A percentile compares a stretch with the other conserved stretches of the same genome.
These are phyloP conservation scores for Inga leiocalycina DNA, from an alignment of 306 rosid species.

Conservation along the genomic window DNA sequence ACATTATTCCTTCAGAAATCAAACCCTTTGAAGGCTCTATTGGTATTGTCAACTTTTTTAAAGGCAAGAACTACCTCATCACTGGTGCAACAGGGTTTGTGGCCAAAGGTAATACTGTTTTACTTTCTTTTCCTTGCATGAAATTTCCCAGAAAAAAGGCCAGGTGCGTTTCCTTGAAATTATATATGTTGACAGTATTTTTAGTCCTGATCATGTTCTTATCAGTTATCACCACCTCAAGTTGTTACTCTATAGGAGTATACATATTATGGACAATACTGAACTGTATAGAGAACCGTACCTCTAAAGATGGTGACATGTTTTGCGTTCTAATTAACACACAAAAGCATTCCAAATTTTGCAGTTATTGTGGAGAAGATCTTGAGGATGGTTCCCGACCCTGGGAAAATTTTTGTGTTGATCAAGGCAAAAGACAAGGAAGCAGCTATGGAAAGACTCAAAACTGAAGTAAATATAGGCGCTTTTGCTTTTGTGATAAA, in stretches of 20 bases:
- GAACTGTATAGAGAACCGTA: too few relatives aligned
- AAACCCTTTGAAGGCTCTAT: slow-evolving; percentile 24
- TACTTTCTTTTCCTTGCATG: background rate
- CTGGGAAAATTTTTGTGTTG: slow-evolving; percentile 56
- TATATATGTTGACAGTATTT: background rate
- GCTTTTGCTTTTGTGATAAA: too few relatives aligned
- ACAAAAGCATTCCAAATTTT: background rate
- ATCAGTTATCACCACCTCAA: too few relatives aligned
- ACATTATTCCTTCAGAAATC: background rate
- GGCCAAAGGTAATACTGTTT: slow-evolving; percentile 46
- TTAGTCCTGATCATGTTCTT: background rate
- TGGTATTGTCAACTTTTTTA: slow-evolving; percentile 50
- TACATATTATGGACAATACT: too few relatives aligned
- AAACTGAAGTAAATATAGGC: slow-evolving; percentile 44
- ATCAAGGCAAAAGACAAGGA: slow-evolving; percentile 60
- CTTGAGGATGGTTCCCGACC: slow-evolving; percentile 51
- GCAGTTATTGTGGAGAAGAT: slow-evolving; percentile 64
- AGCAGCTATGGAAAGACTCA: slow-evolving; percentile 51
- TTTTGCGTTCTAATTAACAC: background rate
- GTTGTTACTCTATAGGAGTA: too few relatives aligned
- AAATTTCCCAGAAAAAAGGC: background rate
- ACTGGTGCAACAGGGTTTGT: slow-evolving; percentile 66
- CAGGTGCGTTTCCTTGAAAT: background rate
- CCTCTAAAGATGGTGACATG: too few relatives aligned
- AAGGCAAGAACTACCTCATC: slow-evolving; percentile 49